Base-by-base conservation (phyloP, 2,329 filamentous ascomycete species). In the Sporothrix variecibatus region DNA sequence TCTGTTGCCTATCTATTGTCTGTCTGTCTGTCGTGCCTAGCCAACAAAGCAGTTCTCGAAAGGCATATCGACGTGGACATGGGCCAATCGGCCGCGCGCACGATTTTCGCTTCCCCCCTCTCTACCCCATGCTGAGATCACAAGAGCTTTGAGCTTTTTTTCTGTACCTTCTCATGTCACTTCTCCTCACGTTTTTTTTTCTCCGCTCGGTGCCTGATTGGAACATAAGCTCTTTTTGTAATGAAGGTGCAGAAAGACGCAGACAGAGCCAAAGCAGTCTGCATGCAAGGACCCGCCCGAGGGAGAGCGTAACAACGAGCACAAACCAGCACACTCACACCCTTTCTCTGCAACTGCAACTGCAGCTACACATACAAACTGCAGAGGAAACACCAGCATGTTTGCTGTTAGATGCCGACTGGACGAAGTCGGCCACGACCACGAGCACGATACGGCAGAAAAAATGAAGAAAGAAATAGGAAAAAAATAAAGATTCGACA, bases 81-180 rank as follows among this genome's bases (percentile, higher is more conserved):
- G 78, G 78, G 76, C 81, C 81, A 81, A 81, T 82, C 73, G 78
- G 74, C 75, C 73, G 76, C 76, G 72, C 73, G 79, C 80, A 80
- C 78, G 79, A 82, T 80, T 78, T 80, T 78, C 80, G 43, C 65
- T 46, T 15, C 43, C 28, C 23, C 11, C 51, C 9, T 26, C 60
- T 20, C 60, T 12, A 31, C 49, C 40, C 31, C 64, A 34, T 26
- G 26, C n/a, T 38, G 28, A 78, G 79, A 80, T 82, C 81, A 80
- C 78, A 80, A 78, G 79, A 79, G 77, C 79, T 78, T 78, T 77
- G 79, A 78, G 77, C 76, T 71, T 34, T 71, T 34, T 64, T 53
- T 23, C 51, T 53, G n/a, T 5, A 43, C 34, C 51, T 40, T 38
- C 34, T 46, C 15, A 2, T 31, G 9, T 28, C 23, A 23, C 38